These are phyloP conservation scores for Cenococcum geophilum DNA, from an alignment of 495 filamentous ascomycete genomes.

Conservation along the genomic window DNA sequence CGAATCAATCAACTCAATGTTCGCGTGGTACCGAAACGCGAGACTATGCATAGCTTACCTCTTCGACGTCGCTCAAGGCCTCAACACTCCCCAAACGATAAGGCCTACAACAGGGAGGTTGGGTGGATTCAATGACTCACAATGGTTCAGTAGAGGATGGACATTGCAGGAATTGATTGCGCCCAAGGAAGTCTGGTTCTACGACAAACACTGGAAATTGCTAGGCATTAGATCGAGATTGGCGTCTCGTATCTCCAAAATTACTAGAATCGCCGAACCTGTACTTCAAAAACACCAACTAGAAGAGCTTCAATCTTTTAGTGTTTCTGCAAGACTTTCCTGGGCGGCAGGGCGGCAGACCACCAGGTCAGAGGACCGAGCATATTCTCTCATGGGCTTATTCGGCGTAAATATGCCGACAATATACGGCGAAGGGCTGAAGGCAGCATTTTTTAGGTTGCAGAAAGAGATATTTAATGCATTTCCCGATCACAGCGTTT, in stretches of 20 bases:
- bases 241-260: not conserved
- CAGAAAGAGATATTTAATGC: constrained; percentile 7
- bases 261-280: not conserved
- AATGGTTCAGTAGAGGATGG: not conserved
- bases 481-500: not conserved
- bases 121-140: not conserved
- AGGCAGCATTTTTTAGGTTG: constrained; percentile 2
- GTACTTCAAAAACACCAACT: not conserved
- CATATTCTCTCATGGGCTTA: constrained; percentile 9
- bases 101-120: too few relatives aligned
- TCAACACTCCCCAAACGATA: not conserved
- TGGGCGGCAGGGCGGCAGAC: constrained; percentile 6
- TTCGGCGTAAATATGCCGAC: constrained; percentile 13
- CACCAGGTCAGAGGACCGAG: constrained; percentile 6
- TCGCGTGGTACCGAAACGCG: constrained; percentile 4
- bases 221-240: not conserved
- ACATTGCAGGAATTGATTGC: constrained; percentile 8
- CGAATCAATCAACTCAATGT: constrained; percentile 15
- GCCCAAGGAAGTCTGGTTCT: constrained; percentile 7
- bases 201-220: not conserved
- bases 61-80: not conserved
- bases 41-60: constrained; percentile 7
- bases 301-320: not conserved
- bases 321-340: constrained; percentile 4
- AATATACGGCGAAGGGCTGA: constrained; percentile 9